Conservation (phyloP, 371 early-diverging fungal species). For the Mucor ambiguus region DNA sequence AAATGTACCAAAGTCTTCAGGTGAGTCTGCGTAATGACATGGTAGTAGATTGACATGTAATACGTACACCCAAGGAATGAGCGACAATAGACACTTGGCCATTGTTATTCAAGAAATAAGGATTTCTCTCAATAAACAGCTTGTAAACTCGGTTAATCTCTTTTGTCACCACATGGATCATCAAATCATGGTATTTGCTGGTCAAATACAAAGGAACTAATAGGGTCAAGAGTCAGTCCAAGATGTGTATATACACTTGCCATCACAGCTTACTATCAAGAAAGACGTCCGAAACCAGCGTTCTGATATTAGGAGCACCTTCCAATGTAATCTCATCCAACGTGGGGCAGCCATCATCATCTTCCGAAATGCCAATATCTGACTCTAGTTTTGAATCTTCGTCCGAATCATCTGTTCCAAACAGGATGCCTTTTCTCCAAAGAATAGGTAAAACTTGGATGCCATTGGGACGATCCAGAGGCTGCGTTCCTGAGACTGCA, state of each 20-base stretch:
- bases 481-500: conserved; percentile 30
- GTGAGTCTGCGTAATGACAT: neutral
- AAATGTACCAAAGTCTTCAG: too few species aligned
- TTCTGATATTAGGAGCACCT: conserved; percentile 81
- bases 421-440: conserved; percentile 80
- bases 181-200: conserved; percentile 76
- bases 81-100: conserved; percentile 81
- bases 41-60: neutral
- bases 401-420: conserved; percentile 62
- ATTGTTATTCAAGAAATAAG: conserved; percentile 63
- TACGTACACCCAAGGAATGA: conserved; percentile 76
- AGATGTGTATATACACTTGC: neutral
- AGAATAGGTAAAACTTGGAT: conserved; percentile 84
- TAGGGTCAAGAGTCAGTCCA: neutral
- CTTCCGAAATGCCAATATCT: conserved; percentile 57
- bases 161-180: conserved; percentile 73
- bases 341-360: conserved; percentile 67
- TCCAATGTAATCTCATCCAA: conserved; percentile 81
- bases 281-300: conserved; percentile 80
- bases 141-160: conserved; percentile 81
- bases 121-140: conserved; percentile 71
- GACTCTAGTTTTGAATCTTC: conserved; percentile 46
- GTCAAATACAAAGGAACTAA: conserved; percentile 84
- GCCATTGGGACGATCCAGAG: conserved; percentile 50
- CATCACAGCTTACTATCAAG: conserved; percentile 67